Percentiles rank a stretch among this genome's conserved stretches.
These are phyloP conservation scores for Torulaspora microellipsoides DNA, from an alignment of 805 yeast species.

Conservation along the genomic window DNA sequence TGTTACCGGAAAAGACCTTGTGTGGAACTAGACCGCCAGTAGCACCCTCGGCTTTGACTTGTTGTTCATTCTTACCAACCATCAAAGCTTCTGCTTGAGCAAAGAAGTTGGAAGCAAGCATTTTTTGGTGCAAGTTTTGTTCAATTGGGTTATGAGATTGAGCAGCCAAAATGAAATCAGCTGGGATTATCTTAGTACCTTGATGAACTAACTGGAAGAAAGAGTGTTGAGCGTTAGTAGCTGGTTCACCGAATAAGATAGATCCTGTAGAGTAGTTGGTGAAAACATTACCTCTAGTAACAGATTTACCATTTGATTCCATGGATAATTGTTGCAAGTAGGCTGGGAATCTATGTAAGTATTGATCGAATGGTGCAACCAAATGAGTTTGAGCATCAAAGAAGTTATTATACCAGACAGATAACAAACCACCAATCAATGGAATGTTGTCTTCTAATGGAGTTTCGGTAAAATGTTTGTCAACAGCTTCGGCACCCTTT, in stretches of 20 bases:
- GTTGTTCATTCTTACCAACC: constrained; percentile 86
- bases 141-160: constrained; percentile 97
- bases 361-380: constrained; percentile 98
- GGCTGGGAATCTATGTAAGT: constrained; percentile 98
- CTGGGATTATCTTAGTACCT: constrained; percentile 95
- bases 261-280: constrained; percentile 95
- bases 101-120: constrained; percentile 98
- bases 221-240: constrained; percentile 98
- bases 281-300: constrained; percentile 85
- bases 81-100: constrained; percentile 98
- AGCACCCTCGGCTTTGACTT: constrained; percentile 86
- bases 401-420: constrained; percentile 99
- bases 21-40: constrained; percentile 85
- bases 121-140: constrained; percentile 87
- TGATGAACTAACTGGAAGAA: constrained; percentile 99
- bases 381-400: constrained; percentile 96
- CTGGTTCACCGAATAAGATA: constrained; percentile 96
- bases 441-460: constrained; percentile 93
- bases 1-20: constrained; percentile 95
- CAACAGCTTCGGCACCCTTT: constrained; percentile 97
- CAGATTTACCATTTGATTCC: constrained; percentile 99
- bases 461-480: constrained; percentile 78
- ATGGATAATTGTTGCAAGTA: constrained; percentile 96
- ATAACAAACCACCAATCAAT: constrained; percentile 83
- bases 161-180: constrained; percentile 96